These are phyloP conservation scores for Chaetomium cochliodes DNA, from an alignment of 495 filamentous ascomycete genomes.

Conservation along the genomic window DNA sequence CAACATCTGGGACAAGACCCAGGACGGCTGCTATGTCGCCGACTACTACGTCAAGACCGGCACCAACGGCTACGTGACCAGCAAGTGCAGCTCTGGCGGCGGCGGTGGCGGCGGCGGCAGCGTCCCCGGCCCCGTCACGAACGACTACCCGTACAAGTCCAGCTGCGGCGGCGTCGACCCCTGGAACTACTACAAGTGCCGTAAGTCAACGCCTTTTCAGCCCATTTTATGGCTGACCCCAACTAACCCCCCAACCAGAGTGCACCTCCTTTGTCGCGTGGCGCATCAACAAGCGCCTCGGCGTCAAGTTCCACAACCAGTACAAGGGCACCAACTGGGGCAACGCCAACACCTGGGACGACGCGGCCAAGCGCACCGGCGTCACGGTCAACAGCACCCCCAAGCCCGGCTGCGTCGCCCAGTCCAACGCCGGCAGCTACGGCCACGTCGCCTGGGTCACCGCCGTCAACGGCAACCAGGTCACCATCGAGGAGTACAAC, in stretches of 20 bases:
- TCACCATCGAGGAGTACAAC: conserved; percentile 36
- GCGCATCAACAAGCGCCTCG: conserved; percentile 31
- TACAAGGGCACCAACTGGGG: conserved; percentile 33
- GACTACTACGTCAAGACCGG: conserved; percentile 36
- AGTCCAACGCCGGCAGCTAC: conserved; percentile 23
- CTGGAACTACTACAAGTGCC: conserved; percentile 31
- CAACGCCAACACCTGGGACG: conserved; percentile 32
- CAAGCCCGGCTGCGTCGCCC: conserved; percentile 28
- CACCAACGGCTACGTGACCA: conserved; percentile 26
- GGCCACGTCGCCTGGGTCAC: conserved; percentile 34
- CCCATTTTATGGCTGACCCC: too few species aligned
- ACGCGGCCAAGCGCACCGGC: conserved; percentile 21
- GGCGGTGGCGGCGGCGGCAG: conserved; percentile 10
- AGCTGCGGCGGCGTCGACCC: conserved; percentile 26
- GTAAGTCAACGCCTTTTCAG: too few species aligned
- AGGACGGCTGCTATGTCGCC: conserved; percentile 33
- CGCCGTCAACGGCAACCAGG: conserved; percentile 22
- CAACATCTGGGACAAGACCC: conserved; percentile 37
- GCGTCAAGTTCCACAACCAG: conserved; percentile 29
- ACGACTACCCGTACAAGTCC: conserved; percentile 33
- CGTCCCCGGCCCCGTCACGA: conserved; percentile 25
- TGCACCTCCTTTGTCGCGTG: conserved; percentile 34
- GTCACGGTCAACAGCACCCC: conserved; percentile 31
- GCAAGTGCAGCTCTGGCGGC: conserved; percentile 18
- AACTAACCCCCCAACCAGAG: conserved; percentile 7